A percentile compares a stretch with the other conserved stretches of the same genome.
Conservation (phyloP, 257 asterid genomes). For the Forsythia suspensa region DNA sequence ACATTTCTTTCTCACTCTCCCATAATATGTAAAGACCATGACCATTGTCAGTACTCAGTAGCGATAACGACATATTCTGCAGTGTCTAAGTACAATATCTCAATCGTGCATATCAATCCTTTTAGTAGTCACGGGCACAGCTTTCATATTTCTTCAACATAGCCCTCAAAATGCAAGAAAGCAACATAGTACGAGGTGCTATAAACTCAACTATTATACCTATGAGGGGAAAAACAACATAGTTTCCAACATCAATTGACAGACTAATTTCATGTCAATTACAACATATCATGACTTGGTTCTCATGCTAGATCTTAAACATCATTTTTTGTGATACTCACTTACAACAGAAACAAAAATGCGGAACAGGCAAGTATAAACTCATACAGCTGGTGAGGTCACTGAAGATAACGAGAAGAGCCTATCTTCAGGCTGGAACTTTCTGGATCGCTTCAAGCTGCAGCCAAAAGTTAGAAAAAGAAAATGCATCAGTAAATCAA, state of each 20-base stretch:
- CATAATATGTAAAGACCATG: neutral
- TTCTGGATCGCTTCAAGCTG: constrained; percentile 94
- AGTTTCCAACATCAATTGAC: neutral
- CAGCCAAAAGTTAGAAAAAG: constrained; percentile 12
- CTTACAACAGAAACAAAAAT: neutral
- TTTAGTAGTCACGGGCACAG: neutral
- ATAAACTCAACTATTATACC: too few relatives aligned
- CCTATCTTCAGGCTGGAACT: constrained; percentile 97
- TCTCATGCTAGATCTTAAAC: neutral
- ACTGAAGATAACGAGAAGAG: constrained; percentile 92
- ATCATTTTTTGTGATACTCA: neutral
- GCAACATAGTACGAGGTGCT: too few relatives aligned
- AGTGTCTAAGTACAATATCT: neutral
- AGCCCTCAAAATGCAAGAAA: too few relatives aligned
- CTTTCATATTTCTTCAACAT: too few relatives aligned
- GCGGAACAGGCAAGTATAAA: constrained; percentile 11
- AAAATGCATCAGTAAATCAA: constrained; percentile 20
- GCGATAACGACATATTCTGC: neutral
- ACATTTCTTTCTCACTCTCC: neutral
- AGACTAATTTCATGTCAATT: neutral
- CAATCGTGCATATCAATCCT: neutral
- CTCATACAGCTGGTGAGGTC: constrained; percentile 91
- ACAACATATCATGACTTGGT: neutral
- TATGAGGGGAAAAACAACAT: too few relatives aligned
- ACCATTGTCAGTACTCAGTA: constrained; percentile 19